phyloP scores from a whole-genome alignment of 2,329 filamentous ascomycete genomes.

The Stachybotrys chartarum region DNA sequence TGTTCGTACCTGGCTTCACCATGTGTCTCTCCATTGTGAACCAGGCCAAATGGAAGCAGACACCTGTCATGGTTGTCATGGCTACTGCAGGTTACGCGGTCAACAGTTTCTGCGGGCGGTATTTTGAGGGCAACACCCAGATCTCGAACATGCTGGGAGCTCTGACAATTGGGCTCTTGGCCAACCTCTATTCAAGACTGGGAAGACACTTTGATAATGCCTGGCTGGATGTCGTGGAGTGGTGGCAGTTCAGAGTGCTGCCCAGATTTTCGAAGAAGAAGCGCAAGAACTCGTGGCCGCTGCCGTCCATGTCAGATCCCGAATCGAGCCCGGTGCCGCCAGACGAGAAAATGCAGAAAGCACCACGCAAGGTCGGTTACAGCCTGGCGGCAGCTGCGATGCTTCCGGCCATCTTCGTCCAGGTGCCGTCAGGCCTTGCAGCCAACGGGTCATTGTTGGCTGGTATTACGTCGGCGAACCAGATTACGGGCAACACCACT shows the following conservation, averaged over 20 bases:
- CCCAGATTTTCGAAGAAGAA: conserved; percentile 23
- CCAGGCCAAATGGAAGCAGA: conserved; percentile 73
- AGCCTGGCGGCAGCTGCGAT: conserved; percentile 79
- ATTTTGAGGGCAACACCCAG: conserved; percentile 63
- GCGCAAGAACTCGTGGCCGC: conserved; percentile 18
- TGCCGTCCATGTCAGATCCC: conserved; percentile 20
- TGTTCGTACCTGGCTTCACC: conserved; percentile 70
- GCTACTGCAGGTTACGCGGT: conserved; percentile 67
- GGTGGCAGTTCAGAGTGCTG: conserved; percentile 41
- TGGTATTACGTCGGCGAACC: conserved; percentile 49
- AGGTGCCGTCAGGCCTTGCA: conserved; percentile 57
- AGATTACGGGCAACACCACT: conserved; percentile 39
- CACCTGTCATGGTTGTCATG: conserved; percentile 69
- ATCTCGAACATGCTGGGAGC: conserved; percentile 74
- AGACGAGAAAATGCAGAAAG: conserved; percentile 14
- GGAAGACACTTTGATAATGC: conserved; percentile 51
- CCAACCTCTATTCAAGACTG: conserved; percentile 71
- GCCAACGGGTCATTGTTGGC: conserved; percentile 51
- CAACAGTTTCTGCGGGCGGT: conserved; percentile 63
- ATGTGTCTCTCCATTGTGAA: conserved; percentile 72
- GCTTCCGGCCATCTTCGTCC: conserved; percentile 77
- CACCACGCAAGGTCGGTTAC: conserved; percentile 51
- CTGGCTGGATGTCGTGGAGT: conserved; percentile 37
- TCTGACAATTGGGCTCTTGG: conserved; percentile 66
- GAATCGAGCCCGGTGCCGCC: conserved; percentile 20